These are phyloP conservation scores for Haematococcus lacustris DNA, from an alignment of 139 green algal species.

Conservation along the genomic window DNA sequence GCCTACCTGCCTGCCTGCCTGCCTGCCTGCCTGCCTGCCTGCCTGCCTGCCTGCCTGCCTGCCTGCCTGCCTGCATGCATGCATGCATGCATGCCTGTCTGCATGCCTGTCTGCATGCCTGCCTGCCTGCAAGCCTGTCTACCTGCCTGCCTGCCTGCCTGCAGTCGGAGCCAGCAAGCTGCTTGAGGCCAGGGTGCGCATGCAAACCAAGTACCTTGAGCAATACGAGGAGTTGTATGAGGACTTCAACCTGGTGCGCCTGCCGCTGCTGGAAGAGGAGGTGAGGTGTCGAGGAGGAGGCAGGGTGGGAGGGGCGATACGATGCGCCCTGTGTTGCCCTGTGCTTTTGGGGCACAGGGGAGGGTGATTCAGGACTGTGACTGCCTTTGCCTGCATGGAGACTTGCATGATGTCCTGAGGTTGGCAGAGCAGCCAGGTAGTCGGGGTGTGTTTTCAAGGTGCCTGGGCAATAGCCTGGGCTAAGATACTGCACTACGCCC, in stretches of 20 bases:
- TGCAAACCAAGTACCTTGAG: conserved; percentile 92
- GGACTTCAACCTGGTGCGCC: conserved; percentile 81
- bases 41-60: not conserved
- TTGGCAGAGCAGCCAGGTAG: not conserved
- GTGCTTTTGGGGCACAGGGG: not conserved
- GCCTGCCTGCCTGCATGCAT: not conserved
- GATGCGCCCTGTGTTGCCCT: not conserved
- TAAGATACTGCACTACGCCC: too few species aligned
- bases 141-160: not conserved
- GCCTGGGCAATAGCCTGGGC: too few species aligned
- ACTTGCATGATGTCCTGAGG: not conserved
- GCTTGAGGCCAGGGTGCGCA: conserved; percentile 75
- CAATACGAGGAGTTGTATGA: conserved; percentile 95
- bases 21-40: not conserved
- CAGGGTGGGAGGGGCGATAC: not conserved
- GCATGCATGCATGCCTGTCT: not conserved
- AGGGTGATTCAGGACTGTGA: not conserved
- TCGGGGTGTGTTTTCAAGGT: not conserved
- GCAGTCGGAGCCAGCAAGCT: conserved; percentile 43
- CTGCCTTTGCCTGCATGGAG: not conserved
- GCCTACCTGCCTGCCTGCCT: not conserved
- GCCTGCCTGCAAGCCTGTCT: not conserved
- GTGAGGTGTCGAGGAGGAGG: conserved; percentile 28
- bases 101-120: not conserved
- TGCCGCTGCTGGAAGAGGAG: conserved; percentile 89